phyloP scores from a whole-genome alignment of 2,329 filamentous ascomycete species.

The Cladosporium phlei region DNA sequence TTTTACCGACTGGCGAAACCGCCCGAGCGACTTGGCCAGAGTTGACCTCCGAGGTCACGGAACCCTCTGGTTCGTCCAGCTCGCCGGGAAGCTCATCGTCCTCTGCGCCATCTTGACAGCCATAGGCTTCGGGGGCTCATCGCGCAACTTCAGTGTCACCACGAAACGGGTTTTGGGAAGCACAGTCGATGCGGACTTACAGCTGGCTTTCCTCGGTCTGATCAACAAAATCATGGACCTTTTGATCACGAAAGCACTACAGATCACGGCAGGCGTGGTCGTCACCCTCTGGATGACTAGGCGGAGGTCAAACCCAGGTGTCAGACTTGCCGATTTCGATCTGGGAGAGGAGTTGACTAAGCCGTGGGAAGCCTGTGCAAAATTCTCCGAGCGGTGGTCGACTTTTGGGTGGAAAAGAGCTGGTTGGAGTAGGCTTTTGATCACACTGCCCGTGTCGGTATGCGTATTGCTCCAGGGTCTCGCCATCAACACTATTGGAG shows the following conservation, averaged over 20 bases:
- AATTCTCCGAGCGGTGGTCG: not conserved
- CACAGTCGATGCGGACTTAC: not conserved
- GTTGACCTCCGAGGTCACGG: not conserved
- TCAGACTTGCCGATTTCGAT: not conserved
- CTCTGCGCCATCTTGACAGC: not conserved
- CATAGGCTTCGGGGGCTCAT: not conserved
- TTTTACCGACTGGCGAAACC: no score
- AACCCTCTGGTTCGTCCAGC: not conserved
- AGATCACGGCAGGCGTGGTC: not conserved
- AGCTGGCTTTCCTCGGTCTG: not conserved
- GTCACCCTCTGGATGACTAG: not conserved
- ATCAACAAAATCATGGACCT: conserved; percentile 3
- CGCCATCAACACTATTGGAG: not conserved
- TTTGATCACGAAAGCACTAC: not conserved
- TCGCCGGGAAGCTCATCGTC: not conserved
- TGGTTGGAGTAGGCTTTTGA: not conserved
- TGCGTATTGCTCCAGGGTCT: not conserved
- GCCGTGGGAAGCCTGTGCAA: not conserved
- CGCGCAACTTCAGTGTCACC: not conserved
- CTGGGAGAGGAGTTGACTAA: not conserved
- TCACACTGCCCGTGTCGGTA: not conserved
- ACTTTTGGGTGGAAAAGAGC: not conserved
- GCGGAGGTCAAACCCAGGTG: not conserved
- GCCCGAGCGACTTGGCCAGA: not conserved
- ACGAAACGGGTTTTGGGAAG: not conserved